A percentile compares a stretch with the other conserved stretches of the same genome.
phyloP scores from a whole-genome alignment of 306 rosid genomes.

The Erythrophleum fordii region DNA sequence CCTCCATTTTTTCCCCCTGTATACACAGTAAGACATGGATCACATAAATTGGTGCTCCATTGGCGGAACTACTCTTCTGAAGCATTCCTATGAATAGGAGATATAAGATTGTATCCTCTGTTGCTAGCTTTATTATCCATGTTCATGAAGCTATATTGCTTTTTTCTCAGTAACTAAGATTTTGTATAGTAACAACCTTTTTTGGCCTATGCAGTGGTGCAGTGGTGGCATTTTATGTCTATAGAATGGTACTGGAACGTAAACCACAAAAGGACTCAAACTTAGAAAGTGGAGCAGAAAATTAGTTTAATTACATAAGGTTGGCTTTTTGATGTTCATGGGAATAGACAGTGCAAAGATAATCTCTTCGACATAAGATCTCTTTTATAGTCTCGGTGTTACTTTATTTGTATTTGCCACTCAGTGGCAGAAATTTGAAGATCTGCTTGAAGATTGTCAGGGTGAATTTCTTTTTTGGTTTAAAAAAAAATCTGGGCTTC shows the following conservation, averaged over 20 bases:
- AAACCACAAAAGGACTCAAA: constrained; percentile 50
- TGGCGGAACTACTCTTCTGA: background rate
- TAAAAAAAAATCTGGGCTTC: background rate
- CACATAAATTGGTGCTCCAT: too few relatives aligned
- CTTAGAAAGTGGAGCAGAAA: constrained; percentile 53
- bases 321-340: constrained; percentile 37
- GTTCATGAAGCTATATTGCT: background rate
- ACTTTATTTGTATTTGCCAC: constrained; percentile 23
- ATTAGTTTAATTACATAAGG: constrained; percentile 46
- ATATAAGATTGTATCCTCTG: background rate
- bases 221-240: constrained; percentile 68
- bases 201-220: constrained; percentile 72
- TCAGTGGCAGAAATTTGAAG: constrained; percentile 26
- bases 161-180: background rate
- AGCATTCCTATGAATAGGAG: background rate
- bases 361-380: constrained; percentile 5
- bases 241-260: constrained; percentile 55
- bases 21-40: background rate
- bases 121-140: background rate
- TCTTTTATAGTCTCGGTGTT: background rate
- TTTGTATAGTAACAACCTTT: constrained; percentile 30
- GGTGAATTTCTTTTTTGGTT: background rate
- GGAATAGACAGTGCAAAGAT: background rate
- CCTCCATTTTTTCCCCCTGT: background rate
- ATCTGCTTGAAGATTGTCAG: constrained; percentile 23